Conservation (phyloP, 2,329 filamentous ascomycete species). For the Boeremia exigua region DNA sequence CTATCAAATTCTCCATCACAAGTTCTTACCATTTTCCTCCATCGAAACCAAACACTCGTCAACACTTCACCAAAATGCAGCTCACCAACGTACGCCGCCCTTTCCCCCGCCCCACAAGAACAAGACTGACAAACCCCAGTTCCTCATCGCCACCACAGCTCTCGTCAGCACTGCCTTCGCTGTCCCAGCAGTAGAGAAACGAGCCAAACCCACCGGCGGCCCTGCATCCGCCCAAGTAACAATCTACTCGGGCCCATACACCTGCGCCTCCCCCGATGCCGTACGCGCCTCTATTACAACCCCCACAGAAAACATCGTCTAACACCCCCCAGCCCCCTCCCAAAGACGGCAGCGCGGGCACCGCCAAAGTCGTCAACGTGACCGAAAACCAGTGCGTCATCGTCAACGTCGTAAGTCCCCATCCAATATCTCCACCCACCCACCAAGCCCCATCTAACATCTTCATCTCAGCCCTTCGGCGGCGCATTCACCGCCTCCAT, state of each 20-base stretch:
- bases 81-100: neutral
- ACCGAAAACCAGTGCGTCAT: neutral
- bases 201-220: constrained; percentile 4
- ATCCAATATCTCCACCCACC: neutral
- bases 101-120: neutral
- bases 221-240: constrained; percentile 1
- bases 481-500: constrained; percentile 5
- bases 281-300: neutral
- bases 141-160: neutral
- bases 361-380: neutral
- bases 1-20: no score
- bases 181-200: neutral
- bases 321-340: neutral
- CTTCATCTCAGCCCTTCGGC: constrained; percentile 5
- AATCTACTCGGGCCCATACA: constrained; percentile 1
- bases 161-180: neutral
- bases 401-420: neutral
- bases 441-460: neutral
- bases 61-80: neutral
- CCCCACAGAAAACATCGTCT: neutral
- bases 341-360: neutral
- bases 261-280: neutral
- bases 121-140: neutral
- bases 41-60: neutral
- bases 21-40: neutral